Percentiles rank a stretch among this genome's conserved stretches.
These are phyloP conservation scores for Drechslerella dactyloides DNA, from an alignment of 2,329 filamentous ascomycete genomes.

Conservation along the genomic window DNA sequence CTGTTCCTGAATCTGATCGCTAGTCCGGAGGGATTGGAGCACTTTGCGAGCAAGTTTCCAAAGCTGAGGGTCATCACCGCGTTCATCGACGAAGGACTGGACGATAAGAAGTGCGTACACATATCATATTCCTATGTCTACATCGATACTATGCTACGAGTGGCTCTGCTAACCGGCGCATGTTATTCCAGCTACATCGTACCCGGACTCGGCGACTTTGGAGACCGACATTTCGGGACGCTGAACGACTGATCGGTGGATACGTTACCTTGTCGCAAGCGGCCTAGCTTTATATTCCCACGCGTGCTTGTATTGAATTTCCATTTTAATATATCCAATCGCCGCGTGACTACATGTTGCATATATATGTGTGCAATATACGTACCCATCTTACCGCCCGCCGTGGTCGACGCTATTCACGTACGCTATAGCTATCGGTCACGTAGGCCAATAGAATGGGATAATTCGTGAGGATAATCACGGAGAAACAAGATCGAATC, in stretches of 20 bases:
- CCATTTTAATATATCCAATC: too few species aligned
- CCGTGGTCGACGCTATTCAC: too few species aligned
- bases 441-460: too few species aligned
- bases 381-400: too few species aligned
- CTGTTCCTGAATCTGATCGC: slow-evolving; percentile 96
- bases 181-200: slow-evolving; percentile 81
- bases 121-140: slow-evolving; percentile 5
- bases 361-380: too few species aligned
- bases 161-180: slow-evolving; percentile 54
- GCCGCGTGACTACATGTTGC: too few species aligned
- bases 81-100: slow-evolving; percentile 93
- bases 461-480: too few species aligned
- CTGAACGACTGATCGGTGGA: slow-evolving; percentile 29
- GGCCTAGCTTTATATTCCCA: neutral
- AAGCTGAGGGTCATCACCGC: slow-evolving; percentile 90
- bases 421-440: too few species aligned
- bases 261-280: neutral
- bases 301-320: neutral
- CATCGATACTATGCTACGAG: slow-evolving; percentile 41
- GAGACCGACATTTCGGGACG: slow-evolving; percentile 92
- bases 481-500: too few species aligned
- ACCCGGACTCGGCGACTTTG: slow-evolving; percentile 91
- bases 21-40: slow-evolving; percentile 89
- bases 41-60: slow-evolving; percentile 87
- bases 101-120: slow-evolving; percentile 86